Evolutionary conservation across 108 stramenopile species (phyloP), one percentile per base, ranked within the genome.

Genomic region (Cyclotella choctawhatcheeana): DNA sequence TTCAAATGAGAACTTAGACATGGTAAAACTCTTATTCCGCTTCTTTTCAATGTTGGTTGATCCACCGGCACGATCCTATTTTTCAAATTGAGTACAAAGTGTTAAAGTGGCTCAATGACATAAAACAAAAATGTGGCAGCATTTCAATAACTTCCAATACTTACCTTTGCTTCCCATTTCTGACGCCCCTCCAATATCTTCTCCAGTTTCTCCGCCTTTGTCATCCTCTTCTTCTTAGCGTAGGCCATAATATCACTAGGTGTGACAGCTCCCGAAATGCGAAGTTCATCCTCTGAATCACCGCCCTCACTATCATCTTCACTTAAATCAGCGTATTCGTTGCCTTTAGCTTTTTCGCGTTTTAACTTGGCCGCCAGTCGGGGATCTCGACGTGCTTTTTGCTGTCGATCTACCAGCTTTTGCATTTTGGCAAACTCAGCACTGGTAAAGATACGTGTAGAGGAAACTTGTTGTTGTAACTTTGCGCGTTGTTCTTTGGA

Each of bases 21-120:
- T 97, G 30, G 84, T 47, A 59, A 93, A 97, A 72, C 92, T 96
- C 89, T 97, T 97, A 58, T 82, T 91, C 45, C 95, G 77, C 64
- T 74, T 78, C 82, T 97, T 97, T 76, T 97, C 97, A 10, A 82
- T 89, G 73, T 97, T 97, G 26, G 95, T 97, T 21, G 88, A 87
- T 44, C 97, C 97, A 45, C 97, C 97, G 26, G 81, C 85, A 17
- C 95, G 88, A 34, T 69, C 78, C 69, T 30, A n/a, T n/a, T n/a
- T n/a, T n/a, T n/a, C n/a, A n/a, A n/a, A n/a, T n/a, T 7, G 26
- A 51, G 2, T 37, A 27, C 1, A 47, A 25, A 53, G 48, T 40
- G n/a, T 31, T 44, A 37, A 27, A 24, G 37, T 55, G n/a, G 1
- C 26, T 17, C 22, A 32, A 0, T 37, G 16, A 7, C 5, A 33